A percentile compares a stretch with the other conserved stretches of the same genome.
Conservation (phyloP, 2,329 filamentous ascomycete species). For the Myriosclerotinia duriaeana region DNA sequence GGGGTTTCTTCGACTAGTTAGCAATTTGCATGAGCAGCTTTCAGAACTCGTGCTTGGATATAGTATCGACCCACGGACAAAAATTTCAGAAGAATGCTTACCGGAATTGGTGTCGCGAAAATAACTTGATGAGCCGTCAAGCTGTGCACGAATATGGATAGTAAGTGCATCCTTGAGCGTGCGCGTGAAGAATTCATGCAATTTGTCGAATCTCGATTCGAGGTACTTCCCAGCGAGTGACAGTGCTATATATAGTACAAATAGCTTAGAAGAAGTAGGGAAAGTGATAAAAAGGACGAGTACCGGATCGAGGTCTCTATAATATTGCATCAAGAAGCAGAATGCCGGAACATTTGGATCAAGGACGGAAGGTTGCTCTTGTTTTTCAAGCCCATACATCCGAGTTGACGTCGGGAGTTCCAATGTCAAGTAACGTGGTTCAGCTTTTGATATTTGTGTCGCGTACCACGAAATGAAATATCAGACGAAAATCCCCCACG, state of each 20-base stretch:
- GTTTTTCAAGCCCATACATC: not conserved
- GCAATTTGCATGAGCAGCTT: not conserved
- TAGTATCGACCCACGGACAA: not conserved
- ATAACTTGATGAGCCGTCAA: not conserved
- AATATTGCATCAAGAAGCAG: not conserved
- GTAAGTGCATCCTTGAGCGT: not conserved
- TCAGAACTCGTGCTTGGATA: no score
- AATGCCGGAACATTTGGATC: not conserved
- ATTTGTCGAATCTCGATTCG: not conserved
- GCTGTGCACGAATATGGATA: not conserved
- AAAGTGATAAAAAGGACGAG: fast-evolving
- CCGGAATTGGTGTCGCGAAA: not conserved
- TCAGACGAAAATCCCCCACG: conserved; percentile 2
- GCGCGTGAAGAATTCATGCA: not conserved
- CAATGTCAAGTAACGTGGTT: not conserved
- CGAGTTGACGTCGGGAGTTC: not conserved
- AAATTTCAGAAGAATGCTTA: not conserved
- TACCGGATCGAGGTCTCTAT: not conserved
- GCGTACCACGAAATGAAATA: conserved; percentile 2
- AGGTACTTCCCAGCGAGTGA: not conserved
- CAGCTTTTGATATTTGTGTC: not conserved
- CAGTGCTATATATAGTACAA: not conserved
- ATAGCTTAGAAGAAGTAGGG: not conserved
- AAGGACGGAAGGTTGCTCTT: not conserved
- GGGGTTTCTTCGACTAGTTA: not conserved